A percentile compares a stretch with the other conserved stretches of the same genome.
Evolutionary conservation across 805 yeast genomes (phyloP).

Genomic region (Phaffomyces antillensis): DNA sequence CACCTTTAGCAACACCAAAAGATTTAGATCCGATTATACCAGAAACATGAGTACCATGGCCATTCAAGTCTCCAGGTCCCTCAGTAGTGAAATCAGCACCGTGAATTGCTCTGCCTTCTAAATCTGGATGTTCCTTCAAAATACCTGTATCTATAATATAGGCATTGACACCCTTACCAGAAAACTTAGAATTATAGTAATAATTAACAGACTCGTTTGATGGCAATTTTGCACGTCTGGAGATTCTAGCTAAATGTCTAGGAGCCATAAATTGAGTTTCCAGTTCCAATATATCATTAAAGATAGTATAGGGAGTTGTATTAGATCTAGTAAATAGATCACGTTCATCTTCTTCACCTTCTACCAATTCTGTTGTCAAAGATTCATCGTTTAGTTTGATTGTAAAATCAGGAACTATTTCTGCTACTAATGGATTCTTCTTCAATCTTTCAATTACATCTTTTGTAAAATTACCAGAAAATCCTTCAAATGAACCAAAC

Average conservation of each 20-base stretch:
- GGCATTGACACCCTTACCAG: constrained; percentile 59
- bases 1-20: constrained; percentile 78
- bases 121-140: constrained; percentile 48
- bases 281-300: constrained; percentile 4
- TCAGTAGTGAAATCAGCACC: constrained; percentile 58
- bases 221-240: constrained; percentile 38
- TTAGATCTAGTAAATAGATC: not conserved
- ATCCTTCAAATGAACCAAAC: constrained; percentile 66
- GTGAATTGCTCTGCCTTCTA: constrained; percentile 50
- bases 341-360: constrained; percentile 31
- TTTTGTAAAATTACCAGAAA: constrained; percentile 53
- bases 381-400: constrained; percentile 47
- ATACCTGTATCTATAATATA: constrained; percentile 86
- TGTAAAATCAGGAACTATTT: constrained; percentile 58
- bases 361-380: not conserved
- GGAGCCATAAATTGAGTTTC: constrained; percentile 44
- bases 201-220: constrained; percentile 31
- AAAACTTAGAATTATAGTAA: constrained; percentile 36
- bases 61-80: constrained; percentile 60
- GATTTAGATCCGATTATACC: constrained; percentile 76
- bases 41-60: constrained; percentile 94
- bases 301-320: not conserved
- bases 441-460: constrained; percentile 41
- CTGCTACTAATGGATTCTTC: constrained; percentile 57
- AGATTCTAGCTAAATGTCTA: constrained; percentile 58